phyloP scores from a whole-genome alignment of 176 grass and related monocot genomes.

The Lolium rigidum region DNA sequence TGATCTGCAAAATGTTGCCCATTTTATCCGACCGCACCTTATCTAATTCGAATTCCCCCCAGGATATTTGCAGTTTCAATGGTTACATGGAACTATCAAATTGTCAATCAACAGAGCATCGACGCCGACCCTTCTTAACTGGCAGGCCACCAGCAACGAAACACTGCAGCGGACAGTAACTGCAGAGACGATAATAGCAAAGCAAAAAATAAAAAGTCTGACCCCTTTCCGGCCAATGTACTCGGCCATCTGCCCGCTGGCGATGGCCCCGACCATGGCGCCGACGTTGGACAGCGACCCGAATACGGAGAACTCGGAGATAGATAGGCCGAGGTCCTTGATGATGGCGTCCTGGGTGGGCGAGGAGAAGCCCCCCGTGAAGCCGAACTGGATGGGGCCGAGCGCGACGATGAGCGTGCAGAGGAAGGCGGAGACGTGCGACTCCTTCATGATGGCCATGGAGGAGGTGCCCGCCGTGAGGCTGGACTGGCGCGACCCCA shows the following conservation, averaged over 20 bases:
- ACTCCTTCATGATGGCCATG: slow-evolving; percentile 60
- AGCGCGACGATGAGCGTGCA: slow-evolving; percentile 95
- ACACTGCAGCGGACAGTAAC: background rate
- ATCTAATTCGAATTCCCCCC: background rate
- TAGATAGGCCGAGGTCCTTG: slow-evolving; percentile 72
- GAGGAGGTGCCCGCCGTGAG: slow-evolving; percentile 67
- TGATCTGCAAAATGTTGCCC: background rate
- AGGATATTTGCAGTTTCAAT: background rate
- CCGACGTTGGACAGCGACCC: slow-evolving; percentile 93
- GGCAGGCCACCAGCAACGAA: background rate
- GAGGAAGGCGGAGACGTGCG: slow-evolving; percentile 86
- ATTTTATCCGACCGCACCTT: background rate
- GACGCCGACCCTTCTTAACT: background rate
- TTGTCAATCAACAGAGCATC: background rate
- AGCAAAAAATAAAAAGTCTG: background rate
- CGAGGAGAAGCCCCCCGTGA: slow-evolving; percentile 88
- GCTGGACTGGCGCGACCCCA: slow-evolving; percentile 83
- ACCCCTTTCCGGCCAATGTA: slow-evolving; percentile 95
- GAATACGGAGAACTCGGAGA: slow-evolving; percentile 97
- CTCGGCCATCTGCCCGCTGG: slow-evolving; percentile 94
- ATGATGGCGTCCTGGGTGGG: slow-evolving; percentile 86
- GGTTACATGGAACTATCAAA: background rate
- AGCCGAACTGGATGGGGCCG: slow-evolving; percentile 96
- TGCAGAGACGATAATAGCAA: background rate
- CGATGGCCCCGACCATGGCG: slow-evolving; percentile 91